Evolutionary conservation across 176 grass and related monocot species (phyloP).

Genomic region (Puccinellia tenuiflora): DNA sequence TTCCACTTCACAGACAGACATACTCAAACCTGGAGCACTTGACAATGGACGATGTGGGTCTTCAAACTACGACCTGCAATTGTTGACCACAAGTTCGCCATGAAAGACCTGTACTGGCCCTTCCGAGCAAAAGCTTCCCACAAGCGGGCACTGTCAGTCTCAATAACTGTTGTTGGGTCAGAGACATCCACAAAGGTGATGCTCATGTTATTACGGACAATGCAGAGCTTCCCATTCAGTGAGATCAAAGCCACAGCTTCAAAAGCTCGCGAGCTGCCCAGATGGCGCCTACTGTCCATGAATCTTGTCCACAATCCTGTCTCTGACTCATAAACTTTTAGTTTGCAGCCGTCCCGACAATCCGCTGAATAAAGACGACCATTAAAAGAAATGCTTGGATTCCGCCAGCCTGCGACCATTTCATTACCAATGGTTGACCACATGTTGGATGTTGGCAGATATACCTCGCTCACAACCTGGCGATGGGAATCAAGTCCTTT

Average conservation of each 20-base stretch:
- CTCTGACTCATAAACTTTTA: slow-evolving; percentile 64
- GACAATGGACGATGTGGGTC: slow-evolving; percentile 75
- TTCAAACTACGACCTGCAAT: slow-evolving; percentile 55
- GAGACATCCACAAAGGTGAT: slow-evolving; percentile 69
- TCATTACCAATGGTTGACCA: slow-evolving; percentile 58
- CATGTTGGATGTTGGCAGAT: slow-evolving; percentile 51
- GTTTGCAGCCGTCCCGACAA: slow-evolving; percentile 87
- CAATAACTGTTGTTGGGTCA: slow-evolving; percentile 34
- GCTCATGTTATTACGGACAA: slow-evolving; percentile 88
- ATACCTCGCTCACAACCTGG: slow-evolving; percentile 65
- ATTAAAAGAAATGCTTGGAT: slow-evolving; percentile 64
- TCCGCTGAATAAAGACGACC: slow-evolving; percentile 59
- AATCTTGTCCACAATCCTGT: slow-evolving; percentile 65
- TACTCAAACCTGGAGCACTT: slow-evolving; percentile 70
- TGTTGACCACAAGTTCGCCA: slow-evolving; percentile 63
- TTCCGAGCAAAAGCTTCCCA: slow-evolving; percentile 65
- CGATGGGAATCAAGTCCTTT: slow-evolving; percentile 75
- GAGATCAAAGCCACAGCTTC: slow-evolving; percentile 70
- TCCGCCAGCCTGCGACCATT: slow-evolving; percentile 64
- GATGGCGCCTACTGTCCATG: slow-evolving; percentile 65
- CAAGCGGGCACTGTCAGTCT: slow-evolving; percentile 47
- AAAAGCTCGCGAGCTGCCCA: slow-evolving; percentile 56
- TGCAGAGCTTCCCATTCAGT: slow-evolving; percentile 66
- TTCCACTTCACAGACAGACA: slow-evolving; percentile 6
- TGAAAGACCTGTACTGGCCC: slow-evolving; percentile 68